These are phyloP conservation scores for Fusarium nodosum DNA, from an alignment of 2,329 filamentous ascomycete genomes.

Conservation along the genomic window DNA sequence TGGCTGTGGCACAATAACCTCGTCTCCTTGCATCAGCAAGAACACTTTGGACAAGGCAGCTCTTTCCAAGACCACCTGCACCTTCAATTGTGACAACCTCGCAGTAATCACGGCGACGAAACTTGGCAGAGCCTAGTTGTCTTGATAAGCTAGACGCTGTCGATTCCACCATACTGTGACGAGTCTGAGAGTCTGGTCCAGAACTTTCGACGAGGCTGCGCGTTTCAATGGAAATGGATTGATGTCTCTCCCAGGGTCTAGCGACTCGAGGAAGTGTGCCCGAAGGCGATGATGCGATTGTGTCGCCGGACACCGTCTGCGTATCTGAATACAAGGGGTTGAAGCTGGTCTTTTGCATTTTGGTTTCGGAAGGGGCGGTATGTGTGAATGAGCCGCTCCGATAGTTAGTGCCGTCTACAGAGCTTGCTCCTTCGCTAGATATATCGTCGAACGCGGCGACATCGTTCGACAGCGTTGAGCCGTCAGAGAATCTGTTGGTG, in stretches of 20 bases:
- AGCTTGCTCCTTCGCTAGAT: constrained; percentile 73
- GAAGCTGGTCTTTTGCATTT: constrained; percentile 55
- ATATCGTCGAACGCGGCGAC: constrained; percentile 63
- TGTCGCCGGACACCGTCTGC: constrained; percentile 60
- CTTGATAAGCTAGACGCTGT: constrained; percentile 65
- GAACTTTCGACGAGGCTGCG: constrained; percentile 62
- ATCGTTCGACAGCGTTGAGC: constrained; percentile 67
- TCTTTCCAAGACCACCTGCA: constrained; percentile 74
- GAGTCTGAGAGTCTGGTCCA: constrained; percentile 57
- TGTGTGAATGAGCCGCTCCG: constrained; percentile 65
- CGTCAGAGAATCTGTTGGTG: constrained; percentile 65
- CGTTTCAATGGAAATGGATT: constrained; percentile 64
- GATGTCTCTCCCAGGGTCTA: constrained; percentile 66
- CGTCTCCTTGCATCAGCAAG: constrained; percentile 71
- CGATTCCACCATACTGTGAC: constrained; percentile 61
- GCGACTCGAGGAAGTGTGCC: constrained; percentile 55
- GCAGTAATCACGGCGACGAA: constrained; percentile 72
- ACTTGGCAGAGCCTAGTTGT: constrained; percentile 69
- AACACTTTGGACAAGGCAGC: constrained; percentile 73
- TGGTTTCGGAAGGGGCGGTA: constrained; percentile 59
- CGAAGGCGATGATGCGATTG: constrained; percentile 63
- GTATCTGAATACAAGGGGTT: constrained; percentile 61
- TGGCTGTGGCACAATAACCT: constrained; percentile 75
- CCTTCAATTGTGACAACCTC: constrained; percentile 74
- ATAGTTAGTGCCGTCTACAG: constrained; percentile 65